These are phyloP conservation scores for Wallacemonas sp. DNA, from an alignment of 208 protist genomes.

Conservation along the genomic window DNA sequence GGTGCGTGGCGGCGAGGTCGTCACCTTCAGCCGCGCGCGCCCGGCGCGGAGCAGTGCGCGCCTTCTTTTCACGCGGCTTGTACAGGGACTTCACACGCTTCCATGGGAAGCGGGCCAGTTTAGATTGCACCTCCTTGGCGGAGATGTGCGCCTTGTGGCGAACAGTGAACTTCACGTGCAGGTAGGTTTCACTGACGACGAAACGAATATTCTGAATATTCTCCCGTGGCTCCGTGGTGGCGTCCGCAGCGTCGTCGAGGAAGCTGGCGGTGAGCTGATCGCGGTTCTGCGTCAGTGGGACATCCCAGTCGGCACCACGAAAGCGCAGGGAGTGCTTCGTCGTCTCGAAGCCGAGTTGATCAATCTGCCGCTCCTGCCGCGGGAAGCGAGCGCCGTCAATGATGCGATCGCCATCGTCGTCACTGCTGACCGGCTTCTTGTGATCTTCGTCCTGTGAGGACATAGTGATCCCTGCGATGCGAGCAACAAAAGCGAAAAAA, in stretches of 20 bases:
- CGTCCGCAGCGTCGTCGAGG: conserved; percentile 40
- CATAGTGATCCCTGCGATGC: no score
- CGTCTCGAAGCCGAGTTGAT: conserved; percentile 58
- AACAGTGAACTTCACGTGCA: conserved; percentile 53
- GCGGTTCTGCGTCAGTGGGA: conserved; percentile 49
- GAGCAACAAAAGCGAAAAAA: background rate
- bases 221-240: conserved; percentile 37
- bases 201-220: conserved; percentile 65
- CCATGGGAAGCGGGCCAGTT: conserved; percentile 37
- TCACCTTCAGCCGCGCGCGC: conserved; percentile 10
- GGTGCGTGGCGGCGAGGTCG: conserved; percentile 5
- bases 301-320: conserved; percentile 66
- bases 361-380: conserved; percentile 48
- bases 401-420: conserved; percentile 40
- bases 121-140: conserved; percentile 40
- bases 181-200: conserved; percentile 34
- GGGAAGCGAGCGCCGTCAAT: conserved; percentile 70
- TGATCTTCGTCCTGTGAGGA: conserved; percentile 6
- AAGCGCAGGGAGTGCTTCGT: conserved; percentile 69
- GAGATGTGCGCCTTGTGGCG: conserved; percentile 50
- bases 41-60: conserved; percentile 10
- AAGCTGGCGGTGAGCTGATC: conserved; percentile 55
- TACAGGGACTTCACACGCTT: conserved; percentile 49
- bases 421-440: conserved; percentile 23
- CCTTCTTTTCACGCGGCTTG: conserved; percentile 42